phyloP scores from a whole-genome alignment of 345 rosid genomes.

The Noccaea bulbosa region DNA sequence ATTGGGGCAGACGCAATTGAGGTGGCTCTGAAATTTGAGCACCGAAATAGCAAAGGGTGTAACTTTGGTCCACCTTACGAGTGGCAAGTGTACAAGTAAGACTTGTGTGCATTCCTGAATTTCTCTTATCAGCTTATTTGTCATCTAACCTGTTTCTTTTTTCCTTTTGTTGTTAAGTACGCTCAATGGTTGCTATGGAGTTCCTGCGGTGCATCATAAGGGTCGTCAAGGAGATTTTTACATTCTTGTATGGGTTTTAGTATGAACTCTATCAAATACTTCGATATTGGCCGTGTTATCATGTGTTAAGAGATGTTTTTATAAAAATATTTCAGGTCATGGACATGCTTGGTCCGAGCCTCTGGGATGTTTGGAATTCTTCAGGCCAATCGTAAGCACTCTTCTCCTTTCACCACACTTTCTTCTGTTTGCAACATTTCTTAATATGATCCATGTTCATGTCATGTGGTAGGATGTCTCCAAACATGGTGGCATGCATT shows the following conservation, averaged over 20 bases:
- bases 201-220: conserved; percentile 86
- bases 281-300: conserved; percentile 19
- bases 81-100: conserved; percentile 98
- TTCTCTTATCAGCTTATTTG: conserved; percentile 7
- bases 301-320: conserved; percentile 31
- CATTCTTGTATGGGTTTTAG: conserved; percentile 62
- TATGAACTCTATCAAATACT: background rate
- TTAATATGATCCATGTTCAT: conserved; percentile 18
- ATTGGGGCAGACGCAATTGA: conserved; percentile 64
- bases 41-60: conserved; percentile 93
- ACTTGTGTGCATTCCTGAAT: conserved; percentile 13
- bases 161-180: conserved; percentile 45
- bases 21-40: conserved; percentile 97
- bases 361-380: conserved; percentile 99
- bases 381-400: conserved; percentile 71
- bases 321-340: conserved; percentile 63
- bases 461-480: conserved; percentile 67
- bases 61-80: conserved; percentile 95
- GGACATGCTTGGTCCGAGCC: conserved; percentile 99
- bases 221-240: conserved; percentile 97
- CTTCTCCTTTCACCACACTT: conserved; percentile 11
- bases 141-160: conserved; percentile 26
- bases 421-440: background rate
- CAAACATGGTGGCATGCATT: conserved; percentile 89
- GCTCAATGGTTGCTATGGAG: conserved; percentile 77